These are phyloP conservation scores for Nannochloropsis granulata DNA, from an alignment of 108 stramenopile species.

Conservation along the genomic window DNA sequence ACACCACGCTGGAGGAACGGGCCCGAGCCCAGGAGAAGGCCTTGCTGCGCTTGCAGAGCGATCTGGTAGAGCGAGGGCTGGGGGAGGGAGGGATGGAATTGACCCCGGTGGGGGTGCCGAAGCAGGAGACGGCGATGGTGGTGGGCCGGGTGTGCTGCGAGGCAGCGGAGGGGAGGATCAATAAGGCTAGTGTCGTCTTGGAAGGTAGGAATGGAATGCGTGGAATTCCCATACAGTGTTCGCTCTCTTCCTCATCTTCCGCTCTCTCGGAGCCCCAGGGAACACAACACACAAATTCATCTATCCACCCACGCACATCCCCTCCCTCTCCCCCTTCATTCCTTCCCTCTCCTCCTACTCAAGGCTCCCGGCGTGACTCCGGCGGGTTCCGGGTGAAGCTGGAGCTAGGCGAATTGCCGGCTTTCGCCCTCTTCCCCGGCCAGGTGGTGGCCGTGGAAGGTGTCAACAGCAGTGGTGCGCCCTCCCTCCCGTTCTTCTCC, in stretches of 20 bases:
- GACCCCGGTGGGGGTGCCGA: constrained; percentile 66
- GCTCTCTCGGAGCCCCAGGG: neutral
- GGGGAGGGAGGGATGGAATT: constrained; percentile 8
- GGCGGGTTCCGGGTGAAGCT: constrained; percentile 63
- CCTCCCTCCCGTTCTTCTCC: neutral
- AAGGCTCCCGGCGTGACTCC: constrained; percentile 57
- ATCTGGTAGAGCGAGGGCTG: constrained; percentile 74
- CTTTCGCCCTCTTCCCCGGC: constrained; percentile 80
- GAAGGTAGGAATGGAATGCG: constrained; percentile 32
- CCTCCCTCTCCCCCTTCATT: neutral
- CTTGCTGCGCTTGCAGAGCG: constrained; percentile 27
- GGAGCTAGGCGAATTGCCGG: constrained; percentile 44
- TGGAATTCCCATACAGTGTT: neutral
- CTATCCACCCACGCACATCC: neutral
- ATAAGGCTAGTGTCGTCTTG: constrained; percentile 60
- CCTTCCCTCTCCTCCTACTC: neutral
- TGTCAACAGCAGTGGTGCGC: constrained; percentile 43
- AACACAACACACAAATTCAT: neutral
- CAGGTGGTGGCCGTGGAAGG: constrained; percentile 81
- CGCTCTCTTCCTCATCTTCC: neutral
- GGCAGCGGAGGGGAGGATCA: constrained; percentile 77
- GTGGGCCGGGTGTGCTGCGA: constrained; percentile 71
- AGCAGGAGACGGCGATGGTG: constrained; percentile 58
- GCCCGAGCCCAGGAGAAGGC: constrained; percentile 54
- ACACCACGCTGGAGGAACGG: constrained; percentile 65